These are phyloP conservation scores for Paraglomus occultum DNA, from an alignment of 192 early-diverging fungal species.

Conservation along the genomic window DNA sequence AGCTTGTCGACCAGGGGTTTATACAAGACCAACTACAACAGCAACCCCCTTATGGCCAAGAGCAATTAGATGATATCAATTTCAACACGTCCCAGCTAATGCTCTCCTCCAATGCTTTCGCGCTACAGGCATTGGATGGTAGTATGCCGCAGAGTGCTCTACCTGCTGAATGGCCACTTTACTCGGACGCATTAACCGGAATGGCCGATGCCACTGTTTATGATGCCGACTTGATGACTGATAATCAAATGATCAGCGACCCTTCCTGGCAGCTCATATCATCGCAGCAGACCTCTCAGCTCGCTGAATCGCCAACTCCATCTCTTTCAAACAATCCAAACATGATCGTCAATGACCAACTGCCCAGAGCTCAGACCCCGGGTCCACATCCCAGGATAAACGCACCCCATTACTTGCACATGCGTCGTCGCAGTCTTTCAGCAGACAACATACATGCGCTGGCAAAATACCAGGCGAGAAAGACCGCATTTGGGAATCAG, in stretches of 20 bases:
- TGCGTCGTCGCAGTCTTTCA: slow-evolving; percentile 29
- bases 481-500: too few relatives aligned
- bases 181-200: not conserved
- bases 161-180: slow-evolving; percentile 7
- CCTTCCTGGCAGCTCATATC: not conserved
- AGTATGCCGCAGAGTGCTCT: slow-evolving; percentile 12
- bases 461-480: slow-evolving; percentile 15
- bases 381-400: slow-evolving; percentile 9
- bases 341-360: not conserved
- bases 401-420: slow-evolving; percentile 22
- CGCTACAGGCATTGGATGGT: slow-evolving; percentile 20
- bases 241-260: slow-evolving; percentile 7
- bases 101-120: slow-evolving; percentile 2
- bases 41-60: slow-evolving; percentile 14
- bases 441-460: slow-evolving; percentile 28
- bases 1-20: slow-evolving; percentile 6
- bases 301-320: not conserved
- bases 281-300: not conserved
- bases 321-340: not conserved
- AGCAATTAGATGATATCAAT: slow-evolving; percentile 21
- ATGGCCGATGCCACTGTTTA: not conserved
- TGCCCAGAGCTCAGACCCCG: slow-evolving; percentile 13
- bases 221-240: slow-evolving; percentile 10
- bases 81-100: slow-evolving; percentile 8
- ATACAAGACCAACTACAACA: slow-evolving; percentile 8